Base-by-base conservation (phyloP, 1,284 basidiomycete genomes). In the Cutaneotrichosporon spelunceum region DNA sequence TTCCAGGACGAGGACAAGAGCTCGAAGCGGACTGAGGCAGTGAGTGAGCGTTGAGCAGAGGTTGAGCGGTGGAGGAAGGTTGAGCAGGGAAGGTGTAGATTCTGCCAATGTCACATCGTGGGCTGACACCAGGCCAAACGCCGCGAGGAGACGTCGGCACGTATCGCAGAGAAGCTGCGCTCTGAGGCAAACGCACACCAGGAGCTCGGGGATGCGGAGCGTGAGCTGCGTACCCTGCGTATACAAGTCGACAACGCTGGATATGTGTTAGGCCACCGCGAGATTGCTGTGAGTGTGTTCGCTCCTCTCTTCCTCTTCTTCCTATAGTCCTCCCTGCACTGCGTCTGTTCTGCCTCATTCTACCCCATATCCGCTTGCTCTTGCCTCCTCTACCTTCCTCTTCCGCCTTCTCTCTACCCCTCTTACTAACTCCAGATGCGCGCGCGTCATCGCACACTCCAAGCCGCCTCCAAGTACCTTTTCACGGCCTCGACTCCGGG, bases 1-100 rank as follows among this genome's bases (percentile, higher is more conserved):
- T 79, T 79, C 63, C 70, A 77, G 66, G 78, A 75, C 50, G 78
- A 79, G 23, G 77, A 78, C 64, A 77, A 74, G 67, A 67, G 64
- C 19, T 66, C 64, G 30, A 63, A 73, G 24, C 68, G 62, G 24
- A 75, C 71, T 56, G 74, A 74, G 55, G 75, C 75, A 50, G 78
- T 78, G 54, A 66, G 77, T 70, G 4, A n/a, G 27, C 27, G 11
- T 27, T 14, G 48, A 23, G 48, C 27, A 19, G 14, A 49, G 26
- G 27, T 29, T 10, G 26, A 50, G 4, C 13, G 8, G 26, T 14
- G 26, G 26, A 33, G 45, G 39, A 42, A 42, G 39, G 39, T 42
- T 7, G 30, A 33, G n/a, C 13, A 39, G 5, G 36, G 36, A 39
- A 11, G 30, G 6, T 33, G 30, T 6, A 33, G 30, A 13, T n/a